Conservation (phyloP, 148 eudicot species). For the Salicornia ramosissima region DNA sequence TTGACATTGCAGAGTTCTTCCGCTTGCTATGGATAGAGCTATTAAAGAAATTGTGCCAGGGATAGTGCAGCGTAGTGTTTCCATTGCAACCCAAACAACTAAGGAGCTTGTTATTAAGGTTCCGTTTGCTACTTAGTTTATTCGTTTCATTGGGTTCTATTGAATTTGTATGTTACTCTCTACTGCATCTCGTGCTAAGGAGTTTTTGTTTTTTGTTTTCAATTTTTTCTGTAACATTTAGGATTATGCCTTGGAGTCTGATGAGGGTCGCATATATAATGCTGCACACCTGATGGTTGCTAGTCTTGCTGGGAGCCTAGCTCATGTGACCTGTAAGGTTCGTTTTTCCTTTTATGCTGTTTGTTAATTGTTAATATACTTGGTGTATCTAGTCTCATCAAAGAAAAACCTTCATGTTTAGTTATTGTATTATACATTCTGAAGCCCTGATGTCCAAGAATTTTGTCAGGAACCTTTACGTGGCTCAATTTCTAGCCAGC, state of each 20-base stretch:
- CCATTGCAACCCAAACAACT: constrained; percentile 91
- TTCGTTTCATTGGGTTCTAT: not conserved
- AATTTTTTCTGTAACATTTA: too few species aligned
- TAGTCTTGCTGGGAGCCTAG: constrained; percentile 94
- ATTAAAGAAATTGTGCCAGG: constrained; percentile 79
- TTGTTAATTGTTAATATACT: not conserved
- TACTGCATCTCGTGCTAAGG: not conserved
- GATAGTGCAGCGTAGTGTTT: constrained; percentile 93
- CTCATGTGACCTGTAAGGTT: constrained; percentile 99
- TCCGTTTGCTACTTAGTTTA: constrained; percentile 6
- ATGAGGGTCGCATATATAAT: constrained; percentile 75
- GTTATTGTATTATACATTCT: not conserved
- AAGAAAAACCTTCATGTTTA: not conserved
- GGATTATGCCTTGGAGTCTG: constrained; percentile 97
- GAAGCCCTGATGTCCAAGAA: constrained; percentile 7
- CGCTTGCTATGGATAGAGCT: constrained; percentile 83
- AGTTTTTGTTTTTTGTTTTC: not conserved
- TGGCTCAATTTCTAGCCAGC: constrained; percentile 66
- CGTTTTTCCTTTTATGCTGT: not conserved
- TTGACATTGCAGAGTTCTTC: constrained; percentile 55
- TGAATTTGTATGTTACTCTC: not conserved
- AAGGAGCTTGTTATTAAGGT: constrained; percentile 96
- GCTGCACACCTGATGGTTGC: constrained; percentile 99
- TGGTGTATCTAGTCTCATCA: not conserved
- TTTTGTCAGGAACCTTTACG: constrained; percentile 77